phyloP scores from a whole-genome alignment of 164 flowering plant species.

The Cinnamomum micranthum region DNA sequence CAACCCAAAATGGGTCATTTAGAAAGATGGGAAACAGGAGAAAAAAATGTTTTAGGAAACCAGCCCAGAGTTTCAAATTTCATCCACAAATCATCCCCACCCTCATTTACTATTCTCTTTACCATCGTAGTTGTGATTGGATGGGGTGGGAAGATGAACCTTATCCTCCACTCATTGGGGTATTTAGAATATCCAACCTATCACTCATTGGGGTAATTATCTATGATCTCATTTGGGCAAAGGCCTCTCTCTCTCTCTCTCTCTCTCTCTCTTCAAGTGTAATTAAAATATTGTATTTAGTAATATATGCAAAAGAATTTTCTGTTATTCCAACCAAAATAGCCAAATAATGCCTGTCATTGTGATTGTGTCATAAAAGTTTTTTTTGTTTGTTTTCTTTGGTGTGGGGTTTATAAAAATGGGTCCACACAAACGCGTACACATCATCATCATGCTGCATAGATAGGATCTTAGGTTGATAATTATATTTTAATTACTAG shows the following conservation, averaged over 20 bases:
- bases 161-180: no score
- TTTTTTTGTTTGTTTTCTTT: neutral
- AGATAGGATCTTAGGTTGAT: neutral
- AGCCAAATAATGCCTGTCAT: neutral
- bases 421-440: conserved; percentile 6
- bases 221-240: neutral
- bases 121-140: no score
- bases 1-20: no score
- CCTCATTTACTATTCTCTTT: no score
- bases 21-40: no score
- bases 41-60: no score
- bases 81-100: no score
- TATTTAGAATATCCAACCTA: no score
- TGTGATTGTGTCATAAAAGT: neutral
- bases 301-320: neutral
- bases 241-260: neutral
- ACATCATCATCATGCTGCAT: neutral
- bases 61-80: no score
- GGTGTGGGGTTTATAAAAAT: neutral
- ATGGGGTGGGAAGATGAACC: no score
- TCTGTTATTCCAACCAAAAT: neutral
- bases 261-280: neutral
- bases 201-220: no score
- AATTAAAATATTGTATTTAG: neutral
- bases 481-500: neutral